These are phyloP conservation scores for Candida chilensis DNA, from an alignment of 805 yeast genomes.

Conservation along the genomic window DNA sequence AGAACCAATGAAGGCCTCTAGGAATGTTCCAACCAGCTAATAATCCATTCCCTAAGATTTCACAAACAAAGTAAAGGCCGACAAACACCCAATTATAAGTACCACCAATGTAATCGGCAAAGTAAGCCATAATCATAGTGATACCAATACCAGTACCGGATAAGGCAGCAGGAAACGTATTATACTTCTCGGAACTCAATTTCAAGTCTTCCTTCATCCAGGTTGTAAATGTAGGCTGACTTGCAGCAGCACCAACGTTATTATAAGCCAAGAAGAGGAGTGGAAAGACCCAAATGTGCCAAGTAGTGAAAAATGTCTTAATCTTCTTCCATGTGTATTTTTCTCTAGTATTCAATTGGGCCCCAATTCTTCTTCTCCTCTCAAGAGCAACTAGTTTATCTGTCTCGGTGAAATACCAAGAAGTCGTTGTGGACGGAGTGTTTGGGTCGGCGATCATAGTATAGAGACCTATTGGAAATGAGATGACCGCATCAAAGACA, in stretches of 20 bases:
- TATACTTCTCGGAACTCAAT: slow-evolving; percentile 17
- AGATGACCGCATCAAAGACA: slow-evolving; percentile 30
- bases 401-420: slow-evolving; percentile 29
- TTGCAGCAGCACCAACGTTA: slow-evolving; percentile 18
- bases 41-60: slow-evolving; percentile 30
- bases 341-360: slow-evolving; percentile 29
- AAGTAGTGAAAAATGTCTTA: slow-evolving; percentile 31
- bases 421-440: slow-evolving; percentile 32
- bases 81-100: slow-evolving; percentile 30
- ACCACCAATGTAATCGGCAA: slow-evolving; percentile 17
- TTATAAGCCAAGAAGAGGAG: slow-evolving; percentile 27
- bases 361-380: slow-evolving; percentile 30
- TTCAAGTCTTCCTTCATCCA: slow-evolving; percentile 22
- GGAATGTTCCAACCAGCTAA: slow-evolving; percentile 42
- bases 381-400: slow-evolving; percentile 38
- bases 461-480: slow-evolving; percentile 26
- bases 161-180: slow-evolving; percentile 19
- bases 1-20: slow-evolving; percentile 37
- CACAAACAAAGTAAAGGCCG: slow-evolving; percentile 22
- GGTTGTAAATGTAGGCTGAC: slow-evolving; percentile 25
- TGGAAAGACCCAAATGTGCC: slow-evolving; percentile 43
- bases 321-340: slow-evolving; percentile 29
- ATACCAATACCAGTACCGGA: slow-evolving; percentile 16
- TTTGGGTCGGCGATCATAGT: slow-evolving; percentile 34
- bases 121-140: slow-evolving; percentile 14